phyloP scores from a whole-genome alignment of 179 eudicot genomes.

The Actinidia polygama region DNA sequence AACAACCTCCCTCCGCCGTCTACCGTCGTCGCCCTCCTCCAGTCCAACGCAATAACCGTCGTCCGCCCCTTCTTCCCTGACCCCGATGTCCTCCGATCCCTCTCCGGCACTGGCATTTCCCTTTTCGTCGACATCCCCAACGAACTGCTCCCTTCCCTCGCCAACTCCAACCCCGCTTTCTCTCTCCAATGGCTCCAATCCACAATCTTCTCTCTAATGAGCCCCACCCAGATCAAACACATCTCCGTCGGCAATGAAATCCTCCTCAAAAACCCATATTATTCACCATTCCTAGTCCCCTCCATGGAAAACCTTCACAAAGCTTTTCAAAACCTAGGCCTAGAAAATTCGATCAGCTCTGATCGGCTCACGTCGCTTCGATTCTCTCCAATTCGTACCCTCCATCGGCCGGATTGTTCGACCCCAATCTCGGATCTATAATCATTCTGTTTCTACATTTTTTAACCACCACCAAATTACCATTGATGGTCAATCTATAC shows the following conservation, averaged over 20 bases:
- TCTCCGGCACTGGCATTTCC: conserved; percentile 53
- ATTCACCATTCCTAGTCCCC: conserved; percentile 51
- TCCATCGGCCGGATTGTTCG: conserved; percentile 62
- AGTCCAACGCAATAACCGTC: conserved; percentile 47
- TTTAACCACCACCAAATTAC: conserved; percentile 50
- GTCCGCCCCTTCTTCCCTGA: conserved; percentile 61
- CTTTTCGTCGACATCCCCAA: conserved; percentile 77
- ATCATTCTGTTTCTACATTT: conserved; percentile 51
- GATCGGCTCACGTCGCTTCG: conserved; percentile 63
- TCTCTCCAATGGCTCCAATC: conserved; percentile 61
- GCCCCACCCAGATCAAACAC: conserved; percentile 53
- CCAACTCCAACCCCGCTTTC: conserved; percentile 34
- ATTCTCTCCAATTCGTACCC: conserved; percentile 62
- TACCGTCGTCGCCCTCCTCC: conserved; percentile 43
- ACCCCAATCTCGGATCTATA: conserved; percentile 29
- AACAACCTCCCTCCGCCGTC: conserved; percentile 68
- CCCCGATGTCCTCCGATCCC: conserved; percentile 51
- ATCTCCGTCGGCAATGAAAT: conserved; percentile 76
- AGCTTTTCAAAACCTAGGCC: conserved; percentile 57
- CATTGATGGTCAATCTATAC: conserved; percentile 80
- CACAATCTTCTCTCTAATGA: conserved; percentile 50
- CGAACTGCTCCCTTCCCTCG: conserved; percentile 61
- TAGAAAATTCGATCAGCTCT: conserved; percentile 55
- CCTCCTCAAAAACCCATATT: conserved; percentile 54
- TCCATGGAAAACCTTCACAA: conserved; percentile 54